Percentiles rank a stretch among this genome's conserved stretches.
These are phyloP conservation scores for Debaryomyces coudertii DNA, from an alignment of 1,139 yeast genomes.

Conservation along the genomic window DNA sequence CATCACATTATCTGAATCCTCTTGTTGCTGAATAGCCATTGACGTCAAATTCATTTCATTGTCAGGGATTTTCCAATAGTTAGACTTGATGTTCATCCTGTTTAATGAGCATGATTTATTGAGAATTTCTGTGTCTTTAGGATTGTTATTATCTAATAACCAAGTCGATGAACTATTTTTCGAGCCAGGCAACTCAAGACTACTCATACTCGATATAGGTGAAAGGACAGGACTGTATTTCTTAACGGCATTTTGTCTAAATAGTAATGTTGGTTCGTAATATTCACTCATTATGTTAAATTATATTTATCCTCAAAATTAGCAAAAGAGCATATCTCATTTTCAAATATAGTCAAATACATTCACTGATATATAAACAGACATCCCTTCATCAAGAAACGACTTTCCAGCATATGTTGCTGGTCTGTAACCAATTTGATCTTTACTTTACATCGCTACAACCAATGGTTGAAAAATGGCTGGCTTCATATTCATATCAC, in stretches of 20 bases:
- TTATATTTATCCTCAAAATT: not conserved
- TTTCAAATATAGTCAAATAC: not conserved
- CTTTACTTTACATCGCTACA: not conserved
- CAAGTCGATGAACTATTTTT: constrained; percentile 20
- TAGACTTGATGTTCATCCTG: constrained; percentile 52
- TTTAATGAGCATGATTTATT: constrained; percentile 47
- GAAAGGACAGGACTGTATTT: constrained; percentile 32
- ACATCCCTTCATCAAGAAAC: not conserved
- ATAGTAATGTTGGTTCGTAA: constrained; percentile 49
- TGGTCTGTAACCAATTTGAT: constrained; percentile 5
- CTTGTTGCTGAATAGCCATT: constrained; percentile 32
- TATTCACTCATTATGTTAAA: constrained; percentile 31
- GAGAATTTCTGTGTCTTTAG: constrained; percentile 35
- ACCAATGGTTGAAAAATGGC: constrained; percentile 11
- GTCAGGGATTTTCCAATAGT: constrained; percentile 77
- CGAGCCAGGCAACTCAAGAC: constrained; percentile 15
- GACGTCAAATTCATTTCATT: constrained; percentile 58
- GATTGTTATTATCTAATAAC: constrained; percentile 29
- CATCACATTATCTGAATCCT: constrained; percentile 33
- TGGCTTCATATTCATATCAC: constrained; percentile 14
- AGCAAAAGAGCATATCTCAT: not conserved
- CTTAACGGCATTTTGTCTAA: constrained; percentile 50
- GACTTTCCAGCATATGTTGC: constrained; percentile 3
- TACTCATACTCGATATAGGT: constrained; percentile 32
- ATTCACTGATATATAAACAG: constrained; percentile 3